A percentile compares a stretch with the other conserved stretches of the same genome.
Conservation (phyloP, 116 monocot species). For the Dioscorea cayenensis region DNA sequence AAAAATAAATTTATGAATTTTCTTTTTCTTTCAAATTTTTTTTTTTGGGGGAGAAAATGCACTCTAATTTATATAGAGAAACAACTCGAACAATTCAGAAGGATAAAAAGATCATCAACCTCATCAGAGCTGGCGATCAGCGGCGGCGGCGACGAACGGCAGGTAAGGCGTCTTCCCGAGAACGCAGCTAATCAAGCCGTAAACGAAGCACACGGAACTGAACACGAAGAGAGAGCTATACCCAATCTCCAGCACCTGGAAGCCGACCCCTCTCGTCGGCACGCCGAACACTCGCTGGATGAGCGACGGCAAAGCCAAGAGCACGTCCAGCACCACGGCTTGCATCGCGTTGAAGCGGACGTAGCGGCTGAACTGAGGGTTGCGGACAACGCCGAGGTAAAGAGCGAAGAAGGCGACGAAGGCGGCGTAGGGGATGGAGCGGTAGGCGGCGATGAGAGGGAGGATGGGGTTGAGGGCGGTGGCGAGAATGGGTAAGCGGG, state of each 20-base stretch:
- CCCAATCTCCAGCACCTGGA: constrained; percentile 45
- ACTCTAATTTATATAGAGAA: too few species aligned
- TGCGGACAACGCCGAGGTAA: constrained; percentile 76
- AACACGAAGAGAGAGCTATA: constrained; percentile 51
- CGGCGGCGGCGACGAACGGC: constrained; percentile 65
- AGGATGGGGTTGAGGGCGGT: constrained; percentile 37
- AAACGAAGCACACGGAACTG: constrained; percentile 40
- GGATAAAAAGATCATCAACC: neutral
- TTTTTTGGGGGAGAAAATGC: too few species aligned
- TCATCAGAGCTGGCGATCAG: constrained; percentile 64
- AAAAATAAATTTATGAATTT: too few species aligned
- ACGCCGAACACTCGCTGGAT: constrained; percentile 51
- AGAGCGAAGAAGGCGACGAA: constrained; percentile 82
- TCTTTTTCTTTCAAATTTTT: too few species aligned
- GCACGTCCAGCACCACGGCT: constrained; percentile 85
- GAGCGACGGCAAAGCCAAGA: constrained; percentile 68
- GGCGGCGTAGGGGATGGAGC: constrained; percentile 55
- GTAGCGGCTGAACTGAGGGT: constrained; percentile 48
- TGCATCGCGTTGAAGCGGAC: constrained; percentile 91
- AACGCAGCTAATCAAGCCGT: constrained; percentile 45
- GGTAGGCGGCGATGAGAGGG: constrained; percentile 49
- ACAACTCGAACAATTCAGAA: neutral
- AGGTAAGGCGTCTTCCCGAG: constrained; percentile 71
- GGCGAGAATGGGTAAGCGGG: constrained; percentile 41
- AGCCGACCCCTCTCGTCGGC: constrained; percentile 48